phyloP scores from a whole-genome alignment of 2,329 filamentous ascomycete species.

The Colletotrichum brevisporum region DNA sequence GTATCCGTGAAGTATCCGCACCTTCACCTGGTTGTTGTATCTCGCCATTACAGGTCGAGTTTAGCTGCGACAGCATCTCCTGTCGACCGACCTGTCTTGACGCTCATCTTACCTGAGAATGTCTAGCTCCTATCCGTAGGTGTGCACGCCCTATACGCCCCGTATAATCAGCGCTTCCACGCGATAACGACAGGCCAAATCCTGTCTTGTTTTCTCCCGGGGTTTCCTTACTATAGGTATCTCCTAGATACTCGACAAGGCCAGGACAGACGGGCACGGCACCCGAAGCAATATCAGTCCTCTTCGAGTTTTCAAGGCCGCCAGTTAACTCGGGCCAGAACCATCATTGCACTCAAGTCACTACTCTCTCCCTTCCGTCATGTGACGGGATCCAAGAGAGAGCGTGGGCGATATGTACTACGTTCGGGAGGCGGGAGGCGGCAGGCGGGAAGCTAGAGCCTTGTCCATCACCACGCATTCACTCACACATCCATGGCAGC shows the following conservation, averaged over 20 bases:
- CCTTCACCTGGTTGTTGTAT: too few species aligned
- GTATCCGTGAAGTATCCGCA: too few species aligned
- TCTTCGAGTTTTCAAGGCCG: conserved; percentile 8
- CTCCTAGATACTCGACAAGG: neutral
- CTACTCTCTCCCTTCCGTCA: too few species aligned
- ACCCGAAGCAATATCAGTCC: neutral
- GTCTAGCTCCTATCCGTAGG: conserved; percentile 6
- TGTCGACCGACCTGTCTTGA: neutral
- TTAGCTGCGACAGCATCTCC: too few species aligned
- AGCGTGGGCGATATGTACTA: too few species aligned
- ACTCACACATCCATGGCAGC: neutral
- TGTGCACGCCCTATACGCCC: conserved; percentile 26
- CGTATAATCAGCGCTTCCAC: conserved; percentile 24
- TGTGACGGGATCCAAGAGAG: too few species aligned
- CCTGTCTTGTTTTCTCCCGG: conserved; percentile 9
- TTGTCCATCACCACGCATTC: conserved; percentile 1
- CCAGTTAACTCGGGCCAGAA: conserved; percentile 4
- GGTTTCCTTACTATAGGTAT: neutral
- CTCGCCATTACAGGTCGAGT: too few species aligned
- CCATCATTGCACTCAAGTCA: neutral
- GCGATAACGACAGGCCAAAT: conserved; percentile 20
- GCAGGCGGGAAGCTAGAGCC: conserved; percentile 11
- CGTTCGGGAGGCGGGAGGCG: too few species aligned
- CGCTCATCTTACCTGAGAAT: conserved; percentile 10
- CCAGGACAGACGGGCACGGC: neutral